A percentile compares a stretch with the other conserved stretches of the same genome.
Conservation (phyloP, 2,329 filamentous ascomycete species). For the Nakataea oryzae region DNA sequence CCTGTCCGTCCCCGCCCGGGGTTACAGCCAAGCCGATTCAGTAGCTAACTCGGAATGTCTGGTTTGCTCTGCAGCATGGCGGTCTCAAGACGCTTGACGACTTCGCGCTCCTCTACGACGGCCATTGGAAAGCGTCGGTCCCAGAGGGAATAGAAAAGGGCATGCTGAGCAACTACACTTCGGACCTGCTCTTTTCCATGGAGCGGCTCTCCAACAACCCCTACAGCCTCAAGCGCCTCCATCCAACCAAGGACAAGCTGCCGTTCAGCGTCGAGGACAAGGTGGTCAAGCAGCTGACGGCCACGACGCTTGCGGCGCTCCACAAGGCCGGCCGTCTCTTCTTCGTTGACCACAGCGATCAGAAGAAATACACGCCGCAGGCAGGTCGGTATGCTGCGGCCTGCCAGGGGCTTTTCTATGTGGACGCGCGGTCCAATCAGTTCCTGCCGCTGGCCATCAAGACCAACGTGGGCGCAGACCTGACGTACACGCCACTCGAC, state of each 20-base stretch:
- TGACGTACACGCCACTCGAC: constrained; percentile 36
- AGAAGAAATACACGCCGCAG: constrained; percentile 14
- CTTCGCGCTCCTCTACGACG: constrained; percentile 28
- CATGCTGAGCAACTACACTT: constrained; percentile 31
- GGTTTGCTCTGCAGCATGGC: constrained; percentile 11
- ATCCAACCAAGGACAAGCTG: constrained; percentile 17
- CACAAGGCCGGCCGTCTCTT: constrained; percentile 27
- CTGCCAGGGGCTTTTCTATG: constrained; percentile 36
- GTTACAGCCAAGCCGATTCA: neutral
- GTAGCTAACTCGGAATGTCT: neutral
- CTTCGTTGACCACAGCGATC: constrained; percentile 28
- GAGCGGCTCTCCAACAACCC: constrained; percentile 31
- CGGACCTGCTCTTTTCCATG: constrained; percentile 36
- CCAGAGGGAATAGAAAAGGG: constrained; percentile 23
- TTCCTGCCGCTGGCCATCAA: constrained; percentile 38
- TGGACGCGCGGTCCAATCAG: constrained; percentile 24
- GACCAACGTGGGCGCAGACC: constrained; percentile 27
- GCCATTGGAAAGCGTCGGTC: constrained; percentile 25
- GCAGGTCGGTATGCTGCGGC: constrained; percentile 24
- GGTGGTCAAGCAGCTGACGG: constrained; percentile 18
- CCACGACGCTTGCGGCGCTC: constrained; percentile 20
- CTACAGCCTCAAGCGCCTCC: constrained; percentile 23
- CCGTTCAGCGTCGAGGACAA: constrained; percentile 24
- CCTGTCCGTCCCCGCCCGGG: neutral
- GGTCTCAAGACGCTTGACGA: constrained; percentile 22